A percentile compares a stretch with the other conserved stretches of the same genome.
Conservation (phyloP, 1,139 yeast genomes). For the Meyerozyma smithsonii region DNA sequence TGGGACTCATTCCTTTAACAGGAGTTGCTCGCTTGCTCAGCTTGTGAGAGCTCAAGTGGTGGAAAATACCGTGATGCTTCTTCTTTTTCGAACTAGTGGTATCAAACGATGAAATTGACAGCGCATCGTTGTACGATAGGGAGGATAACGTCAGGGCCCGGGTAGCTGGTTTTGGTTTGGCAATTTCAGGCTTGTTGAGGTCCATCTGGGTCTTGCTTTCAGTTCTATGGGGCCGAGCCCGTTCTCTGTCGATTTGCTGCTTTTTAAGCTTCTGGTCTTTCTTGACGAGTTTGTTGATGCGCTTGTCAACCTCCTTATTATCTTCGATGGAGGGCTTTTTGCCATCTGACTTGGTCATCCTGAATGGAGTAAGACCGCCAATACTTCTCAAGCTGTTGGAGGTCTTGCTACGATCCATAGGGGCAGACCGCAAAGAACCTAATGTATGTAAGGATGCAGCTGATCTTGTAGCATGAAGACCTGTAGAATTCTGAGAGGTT, state of each 20-base stretch:
- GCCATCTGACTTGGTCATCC: constrained; percentile 18
- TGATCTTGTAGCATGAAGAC: neutral
- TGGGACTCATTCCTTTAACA: constrained; percentile 5
- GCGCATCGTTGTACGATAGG: constrained; percentile 1
- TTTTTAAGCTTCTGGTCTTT: constrained; percentile 22
- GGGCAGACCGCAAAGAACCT: neutral
- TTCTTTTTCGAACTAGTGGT: constrained; percentile 8
- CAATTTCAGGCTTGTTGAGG: constrained; percentile 5
- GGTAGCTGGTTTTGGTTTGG: neutral
- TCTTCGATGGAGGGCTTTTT: constrained; percentile 10
- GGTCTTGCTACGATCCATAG: neutral
- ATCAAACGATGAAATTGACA: constrained; percentile 9
- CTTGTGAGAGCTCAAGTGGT: constrained; percentile 14
- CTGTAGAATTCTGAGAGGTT: neutral
- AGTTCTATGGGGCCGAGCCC: constrained; percentile 1
- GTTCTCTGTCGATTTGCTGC: constrained; percentile 3
- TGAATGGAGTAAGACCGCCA: constrained; percentile 27
- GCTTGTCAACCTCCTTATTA: constrained; percentile 28
- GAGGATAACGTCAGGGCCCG: constrained; percentile 2
- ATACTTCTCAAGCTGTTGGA: constrained; percentile 22
- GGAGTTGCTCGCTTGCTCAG: constrained; percentile 10
- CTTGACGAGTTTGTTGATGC: constrained; percentile 26
- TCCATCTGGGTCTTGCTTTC: constrained; percentile 4
- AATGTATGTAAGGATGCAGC: neutral
- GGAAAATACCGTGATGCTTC: constrained; percentile 24